These are phyloP conservation scores for Evansstolkia leycettana DNA, from an alignment of 495 filamentous ascomycete genomes.

Conservation along the genomic window DNA sequence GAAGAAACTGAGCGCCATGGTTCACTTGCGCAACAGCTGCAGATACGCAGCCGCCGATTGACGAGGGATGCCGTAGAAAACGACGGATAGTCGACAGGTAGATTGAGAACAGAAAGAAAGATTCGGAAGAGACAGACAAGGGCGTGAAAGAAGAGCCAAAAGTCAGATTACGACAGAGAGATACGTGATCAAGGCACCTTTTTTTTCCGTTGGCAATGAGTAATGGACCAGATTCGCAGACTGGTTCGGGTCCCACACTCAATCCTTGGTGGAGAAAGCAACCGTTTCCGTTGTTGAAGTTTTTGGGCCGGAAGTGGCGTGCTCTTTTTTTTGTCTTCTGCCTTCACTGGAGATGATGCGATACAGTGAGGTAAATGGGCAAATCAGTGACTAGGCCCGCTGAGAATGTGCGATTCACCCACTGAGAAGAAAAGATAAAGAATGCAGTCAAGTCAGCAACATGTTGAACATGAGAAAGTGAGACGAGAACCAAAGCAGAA, in stretches of 20 bases:
- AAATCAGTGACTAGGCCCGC: slow-evolving; percentile 8
- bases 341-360: slow-evolving; percentile 12
- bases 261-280: slow-evolving; percentile 7
- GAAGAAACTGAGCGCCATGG: slow-evolving; percentile 42
- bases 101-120: background rate
- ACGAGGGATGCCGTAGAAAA: background rate
- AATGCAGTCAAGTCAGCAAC: background rate
- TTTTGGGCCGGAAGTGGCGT: slow-evolving; percentile 3
- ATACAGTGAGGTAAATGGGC: slow-evolving; percentile 2
- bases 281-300: slow-evolving; percentile 13
- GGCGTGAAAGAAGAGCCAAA: too few relatives aligned
- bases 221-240: slow-evolving; percentile 8
- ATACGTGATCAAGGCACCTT: too few relatives aligned
- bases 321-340: too few relatives aligned
- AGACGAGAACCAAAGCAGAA: too few relatives aligned
- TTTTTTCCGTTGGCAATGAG: slow-evolving; percentile 3
- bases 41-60: background rate
- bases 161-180: too few relatives aligned
- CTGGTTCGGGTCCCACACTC: slow-evolving; percentile 10
- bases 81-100: background rate
- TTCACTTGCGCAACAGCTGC: background rate
- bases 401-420: background rate
- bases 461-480: too few relatives aligned
- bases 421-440: background rate
- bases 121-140: slow-evolving; percentile 6